These are phyloP conservation scores for Botrytis elliptica DNA, from an alignment of 2,329 filamentous ascomycete genomes.

Conservation along the genomic window DNA sequence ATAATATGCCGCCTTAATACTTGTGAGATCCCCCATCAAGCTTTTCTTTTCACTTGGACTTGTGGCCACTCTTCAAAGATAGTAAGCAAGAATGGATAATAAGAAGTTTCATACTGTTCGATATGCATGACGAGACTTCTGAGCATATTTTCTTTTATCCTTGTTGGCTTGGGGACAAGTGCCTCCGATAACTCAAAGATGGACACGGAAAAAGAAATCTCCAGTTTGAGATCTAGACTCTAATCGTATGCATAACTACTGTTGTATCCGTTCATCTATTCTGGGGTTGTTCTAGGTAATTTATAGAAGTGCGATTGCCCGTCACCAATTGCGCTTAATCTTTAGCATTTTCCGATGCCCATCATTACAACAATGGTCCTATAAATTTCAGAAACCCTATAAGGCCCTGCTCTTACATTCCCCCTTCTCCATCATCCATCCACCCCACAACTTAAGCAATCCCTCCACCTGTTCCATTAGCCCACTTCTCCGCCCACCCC, in stretches of 20 bases:
- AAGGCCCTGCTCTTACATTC: neutral
- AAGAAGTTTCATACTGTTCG: neutral
- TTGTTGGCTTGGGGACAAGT: neutral
- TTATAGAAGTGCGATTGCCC: neutral
- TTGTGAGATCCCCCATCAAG: neutral
- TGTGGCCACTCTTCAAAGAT: neutral
- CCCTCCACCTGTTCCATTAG: conserved; percentile 8
- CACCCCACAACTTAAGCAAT: neutral
- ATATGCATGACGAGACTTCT: neutral
- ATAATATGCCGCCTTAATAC: neutral
- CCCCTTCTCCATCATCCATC: neutral
- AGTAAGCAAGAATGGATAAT: no score
- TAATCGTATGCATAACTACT: neutral
- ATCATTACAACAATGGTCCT: neutral
- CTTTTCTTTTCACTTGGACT: neutral
- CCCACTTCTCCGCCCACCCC: conserved; percentile 21
- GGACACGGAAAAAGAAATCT: neutral
- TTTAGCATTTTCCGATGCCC: neutral
- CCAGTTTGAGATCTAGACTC: neutral
- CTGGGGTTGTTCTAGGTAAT: neutral
- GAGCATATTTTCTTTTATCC: neutral
- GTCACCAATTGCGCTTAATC: neutral
- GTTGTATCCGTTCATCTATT: no score
- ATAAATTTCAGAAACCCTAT: neutral
- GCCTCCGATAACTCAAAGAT: neutral